Conservation (phyloP, 2,329 filamentous ascomycete species). For the Septoria petroselini region DNA sequence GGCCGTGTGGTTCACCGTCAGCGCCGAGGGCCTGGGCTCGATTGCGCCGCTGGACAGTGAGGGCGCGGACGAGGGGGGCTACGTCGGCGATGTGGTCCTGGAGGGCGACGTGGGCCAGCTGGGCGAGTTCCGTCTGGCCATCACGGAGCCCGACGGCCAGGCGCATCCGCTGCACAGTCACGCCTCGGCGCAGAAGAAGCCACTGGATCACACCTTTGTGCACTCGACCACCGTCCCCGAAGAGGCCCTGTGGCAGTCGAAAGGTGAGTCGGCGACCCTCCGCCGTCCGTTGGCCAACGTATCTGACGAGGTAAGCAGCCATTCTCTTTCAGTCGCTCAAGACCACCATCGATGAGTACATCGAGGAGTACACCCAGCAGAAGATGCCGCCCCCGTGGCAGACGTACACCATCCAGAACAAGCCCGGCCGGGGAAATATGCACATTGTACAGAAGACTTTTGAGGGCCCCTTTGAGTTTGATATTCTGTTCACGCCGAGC, state of each 20-base stretch:
- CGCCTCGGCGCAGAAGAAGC: slow-evolving; percentile 64
- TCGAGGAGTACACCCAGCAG: slow-evolving; percentile 59
- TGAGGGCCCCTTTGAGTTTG: slow-evolving; percentile 84
- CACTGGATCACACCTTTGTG: slow-evolving; percentile 72
- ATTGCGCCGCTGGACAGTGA: slow-evolving; percentile 60
- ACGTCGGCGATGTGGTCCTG: slow-evolving; percentile 63
- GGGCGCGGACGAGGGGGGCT: slow-evolving; percentile 55
- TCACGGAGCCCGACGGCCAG: slow-evolving; percentile 67
- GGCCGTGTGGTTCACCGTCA: slow-evolving; percentile 76
- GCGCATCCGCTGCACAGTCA: slow-evolving; percentile 60
- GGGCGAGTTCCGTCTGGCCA: slow-evolving; percentile 73
- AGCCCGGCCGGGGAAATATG: slow-evolving; percentile 68
- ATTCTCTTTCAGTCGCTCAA: slow-evolving; percentile 64
- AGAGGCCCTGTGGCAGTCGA: slow-evolving; percentile 78
- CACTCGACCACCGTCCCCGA: slow-evolving; percentile 65
- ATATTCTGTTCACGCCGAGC: slow-evolving; percentile 81
- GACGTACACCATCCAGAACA: slow-evolving; percentile 73
- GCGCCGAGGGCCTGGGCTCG: slow-evolving; percentile 70
- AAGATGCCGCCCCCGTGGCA: slow-evolving; percentile 79
- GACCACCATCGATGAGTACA: slow-evolving; percentile 57
- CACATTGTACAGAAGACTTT: slow-evolving; percentile 92
- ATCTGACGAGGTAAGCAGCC: slow-evolving; percentile 43
- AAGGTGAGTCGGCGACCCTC: slow-evolving; percentile 54
- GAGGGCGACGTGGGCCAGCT: slow-evolving; percentile 67
- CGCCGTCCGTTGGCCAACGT: no score